Base-by-base conservation (phyloP, 1,284 basidiomycete species). In the Xerocomus cyaneibrunnescens region DNA sequence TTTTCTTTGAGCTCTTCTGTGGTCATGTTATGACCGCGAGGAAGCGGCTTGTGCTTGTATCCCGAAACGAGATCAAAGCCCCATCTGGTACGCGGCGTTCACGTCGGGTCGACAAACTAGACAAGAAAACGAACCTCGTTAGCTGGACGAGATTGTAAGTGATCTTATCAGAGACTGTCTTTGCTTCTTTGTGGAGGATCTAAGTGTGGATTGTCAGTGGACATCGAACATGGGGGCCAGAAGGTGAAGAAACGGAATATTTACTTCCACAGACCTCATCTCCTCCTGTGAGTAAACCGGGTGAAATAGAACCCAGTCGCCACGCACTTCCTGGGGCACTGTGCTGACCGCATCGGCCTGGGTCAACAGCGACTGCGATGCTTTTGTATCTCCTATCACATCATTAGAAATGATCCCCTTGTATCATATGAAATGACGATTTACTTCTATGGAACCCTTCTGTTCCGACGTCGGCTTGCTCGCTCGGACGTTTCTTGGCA, bases 251-350 rank as follows among this genome's bases (percentile, higher is more conserved):
- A 5, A 59, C 22, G 16, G 13, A 27, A 49, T 70, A 36, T 12
- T 41, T 60, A 87, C 87, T 68, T 87, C 75, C 38, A 94, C 88
- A 10, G 85, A 76, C 55, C 83, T 87, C 56, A 97, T 73, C 68
- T 98, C 94, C 40, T 87, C 84, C 16, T 73, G 67, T 6, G 84
- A 77, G 65, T 93, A 92, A 0, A 92, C 90, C 0, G 89, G 89
- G 62, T 92, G 89, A 64, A 91, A 89, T 1, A 92, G 72, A 9
- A 92, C 86, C 87, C 89, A 92, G 62, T 89, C 88, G 2, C 87
- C 87, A 27, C 75, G 79, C 46, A 87, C 65, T 62, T 75, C 75
- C 8, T 59, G 51, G 5, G 79, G 78, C 12, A 78, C 66, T 5
- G 78, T 76, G 60, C 72, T 74, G 44, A 74, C 70, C 2, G 72